phyloP scores from a whole-genome alignment of 495 filamentous ascomycete genomes.

The Trypethelium eluteriae region DNA sequence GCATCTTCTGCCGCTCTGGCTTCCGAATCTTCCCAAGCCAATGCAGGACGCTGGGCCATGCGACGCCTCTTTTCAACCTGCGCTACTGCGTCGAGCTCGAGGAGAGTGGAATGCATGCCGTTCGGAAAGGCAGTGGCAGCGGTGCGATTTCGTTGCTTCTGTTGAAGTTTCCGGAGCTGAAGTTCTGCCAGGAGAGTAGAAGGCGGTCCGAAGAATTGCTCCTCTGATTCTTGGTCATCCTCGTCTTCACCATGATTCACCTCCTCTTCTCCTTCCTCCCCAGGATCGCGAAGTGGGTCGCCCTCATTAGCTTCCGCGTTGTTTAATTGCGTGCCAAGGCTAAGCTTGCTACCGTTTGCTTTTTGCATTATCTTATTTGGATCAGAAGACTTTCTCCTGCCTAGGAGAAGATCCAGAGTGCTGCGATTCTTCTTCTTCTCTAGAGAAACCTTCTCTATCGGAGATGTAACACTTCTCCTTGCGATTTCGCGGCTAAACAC shows the following conservation, averaged over 20 bases:
- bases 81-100: conserved; percentile 85
- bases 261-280: conserved; percentile 41
- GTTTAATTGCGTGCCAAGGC: conserved; percentile 22
- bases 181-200: conserved; percentile 90
- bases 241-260: conserved; percentile 28
- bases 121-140: conserved; percentile 57
- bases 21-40: conserved; percentile 80
- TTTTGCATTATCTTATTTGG: conserved; percentile 16
- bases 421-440: conserved; percentile 26
- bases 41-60: conserved; percentile 62
- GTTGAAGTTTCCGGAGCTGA: conserved; percentile 77
- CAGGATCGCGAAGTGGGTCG: conserved; percentile 31
- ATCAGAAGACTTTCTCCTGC: conserved; percentile 11
- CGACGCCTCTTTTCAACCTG: conserved; percentile 74
- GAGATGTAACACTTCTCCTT: conserved; percentile 16
- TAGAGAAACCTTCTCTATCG: conserved; percentile 15
- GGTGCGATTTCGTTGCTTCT: conserved; percentile 66
- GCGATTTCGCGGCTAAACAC: conserved; percentile 31
- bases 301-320: neutral
- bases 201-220: conserved; percentile 57
- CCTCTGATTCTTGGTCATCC: conserved; percentile 29
- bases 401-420: conserved; percentile 27
- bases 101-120: conserved; percentile 78
- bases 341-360: conserved; percentile 13
- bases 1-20: conserved; percentile 39